phyloP scores from a whole-genome alignment of 371 early-diverging fungal genomes.

The Apophysomyces ossiformis region DNA sequence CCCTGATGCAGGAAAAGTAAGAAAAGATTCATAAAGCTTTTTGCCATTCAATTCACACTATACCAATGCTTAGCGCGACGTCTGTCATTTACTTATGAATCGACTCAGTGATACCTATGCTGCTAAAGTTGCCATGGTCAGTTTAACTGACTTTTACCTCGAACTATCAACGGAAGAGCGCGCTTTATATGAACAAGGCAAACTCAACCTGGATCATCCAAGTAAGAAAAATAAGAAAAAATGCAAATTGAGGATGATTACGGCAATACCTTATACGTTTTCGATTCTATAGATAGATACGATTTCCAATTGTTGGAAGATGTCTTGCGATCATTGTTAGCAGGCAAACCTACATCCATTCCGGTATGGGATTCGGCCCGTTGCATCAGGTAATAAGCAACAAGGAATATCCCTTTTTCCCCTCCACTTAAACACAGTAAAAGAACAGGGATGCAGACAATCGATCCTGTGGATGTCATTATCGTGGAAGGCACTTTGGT shows the following conservation, averaged over 20 bases:
- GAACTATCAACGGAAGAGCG: constrained; percentile 51
- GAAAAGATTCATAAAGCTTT: neutral
- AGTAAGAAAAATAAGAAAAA: constrained; percentile 25
- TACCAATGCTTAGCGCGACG: constrained; percentile 22
- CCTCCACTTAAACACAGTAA: neutral
- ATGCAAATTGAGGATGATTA: neutral
- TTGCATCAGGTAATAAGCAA: constrained; percentile 45
- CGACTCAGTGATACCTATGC: constrained; percentile 31
- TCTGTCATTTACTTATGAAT: constrained; percentile 30
- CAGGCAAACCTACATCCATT: constrained; percentile 48
- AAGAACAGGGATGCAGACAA: constrained; percentile 34
- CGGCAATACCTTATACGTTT: too few relatives aligned
- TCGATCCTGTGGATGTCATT: constrained; percentile 59
- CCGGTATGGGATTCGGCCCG: constrained; percentile 58
- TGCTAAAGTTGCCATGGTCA: constrained; percentile 45
- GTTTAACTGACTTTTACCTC: constrained; percentile 63
- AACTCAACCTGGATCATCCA: constrained; percentile 58
- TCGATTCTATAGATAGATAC: constrained; percentile 48
- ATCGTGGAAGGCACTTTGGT: constrained; percentile 68
- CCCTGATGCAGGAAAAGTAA: constrained; percentile 50
- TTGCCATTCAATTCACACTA: too few relatives aligned
- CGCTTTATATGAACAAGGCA: constrained; percentile 44
- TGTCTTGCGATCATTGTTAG: constrained; percentile 42
- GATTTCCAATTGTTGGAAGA: constrained; percentile 61
- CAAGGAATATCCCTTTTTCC: neutral